Conservation (phyloP, 495 filamentous ascomycete species). For the Penicilliopsis zonata region DNA sequence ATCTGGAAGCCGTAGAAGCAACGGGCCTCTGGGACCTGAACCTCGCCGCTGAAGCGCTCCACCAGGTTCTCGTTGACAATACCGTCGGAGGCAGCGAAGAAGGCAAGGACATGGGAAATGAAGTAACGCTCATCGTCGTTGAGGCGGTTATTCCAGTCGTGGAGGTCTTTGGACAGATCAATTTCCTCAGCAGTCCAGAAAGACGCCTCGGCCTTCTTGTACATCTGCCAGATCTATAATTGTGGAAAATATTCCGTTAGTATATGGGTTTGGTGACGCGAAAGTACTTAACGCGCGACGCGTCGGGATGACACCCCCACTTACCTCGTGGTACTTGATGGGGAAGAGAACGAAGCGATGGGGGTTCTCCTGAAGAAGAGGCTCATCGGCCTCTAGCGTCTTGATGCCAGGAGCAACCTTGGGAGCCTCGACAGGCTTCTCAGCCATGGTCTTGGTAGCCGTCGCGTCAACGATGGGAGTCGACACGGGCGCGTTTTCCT, state of each 20-base stretch:
- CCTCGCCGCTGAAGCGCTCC: slow-evolving; percentile 94
- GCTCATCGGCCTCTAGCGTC: slow-evolving; percentile 68
- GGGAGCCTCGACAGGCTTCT: slow-evolving; percentile 32
- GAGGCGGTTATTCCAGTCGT: slow-evolving; percentile 97
- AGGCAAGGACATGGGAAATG: slow-evolving; percentile 94
- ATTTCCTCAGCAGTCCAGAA: slow-evolving; percentile 99
- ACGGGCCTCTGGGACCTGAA: slow-evolving; percentile 93
- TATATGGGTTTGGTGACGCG: slow-evolving; percentile 7
- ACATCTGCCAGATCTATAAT: slow-evolving; percentile 96
- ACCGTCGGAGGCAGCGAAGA: slow-evolving; percentile 98
- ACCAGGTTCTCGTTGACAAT: slow-evolving; percentile 99
- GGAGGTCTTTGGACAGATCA: slow-evolving; percentile 94
- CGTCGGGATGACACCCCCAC: slow-evolving; percentile 41
- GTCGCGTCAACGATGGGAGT: slow-evolving; percentile 33
- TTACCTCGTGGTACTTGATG: slow-evolving; percentile 98
- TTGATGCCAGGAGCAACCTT: slow-evolving; percentile 52
- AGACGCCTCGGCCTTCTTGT: slow-evolving; percentile 99
- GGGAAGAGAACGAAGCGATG: slow-evolving; percentile 96
- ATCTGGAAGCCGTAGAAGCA: slow-evolving; percentile 99
- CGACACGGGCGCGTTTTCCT: slow-evolving; percentile 64
- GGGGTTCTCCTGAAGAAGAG: slow-evolving; percentile 89
- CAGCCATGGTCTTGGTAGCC: slow-evolving; percentile 33
- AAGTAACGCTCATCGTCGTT: slow-evolving; percentile 98
- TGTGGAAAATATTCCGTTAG: slow-evolving; percentile 6
- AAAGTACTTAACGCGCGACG: slow-evolving; percentile 61